These are phyloP conservation scores for Corylus heterophylla DNA, from an alignment of 306 rosid species.

Conservation along the genomic window DNA sequence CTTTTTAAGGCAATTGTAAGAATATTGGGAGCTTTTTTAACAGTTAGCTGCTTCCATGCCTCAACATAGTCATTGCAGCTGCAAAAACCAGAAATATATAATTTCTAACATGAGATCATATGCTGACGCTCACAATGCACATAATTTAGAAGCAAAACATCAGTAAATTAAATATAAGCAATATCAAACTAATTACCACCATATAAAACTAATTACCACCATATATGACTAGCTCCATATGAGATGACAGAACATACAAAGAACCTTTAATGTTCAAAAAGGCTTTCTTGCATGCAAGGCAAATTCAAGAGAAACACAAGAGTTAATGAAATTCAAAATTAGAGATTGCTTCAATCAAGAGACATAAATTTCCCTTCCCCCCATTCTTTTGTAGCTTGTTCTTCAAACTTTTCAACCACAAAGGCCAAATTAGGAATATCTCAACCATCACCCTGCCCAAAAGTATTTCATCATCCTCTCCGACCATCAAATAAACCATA, in stretches of 20 bases:
- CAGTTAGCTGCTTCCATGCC: constrained; percentile 88
- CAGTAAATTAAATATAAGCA: constrained; percentile 3
- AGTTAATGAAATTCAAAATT: not conserved
- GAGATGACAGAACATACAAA: no score
- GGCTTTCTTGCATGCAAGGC: constrained; percentile 1
- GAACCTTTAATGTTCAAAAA: not conserved
- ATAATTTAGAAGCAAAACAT: constrained; percentile 6
- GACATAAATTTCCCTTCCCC: not conserved
- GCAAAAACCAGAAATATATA: constrained; percentile 34
- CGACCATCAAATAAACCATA: not conserved
- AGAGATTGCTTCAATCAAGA: not conserved
- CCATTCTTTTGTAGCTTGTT: not conserved
- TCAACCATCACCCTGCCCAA: not conserved
- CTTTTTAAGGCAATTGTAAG: constrained; percentile 93
- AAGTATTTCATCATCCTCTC: not conserved
- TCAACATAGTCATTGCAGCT: constrained; percentile 98
- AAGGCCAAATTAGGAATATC: not conserved
- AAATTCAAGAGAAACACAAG: not conserved
- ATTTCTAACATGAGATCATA: constrained; percentile 17
- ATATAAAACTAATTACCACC: constrained; percentile 12
- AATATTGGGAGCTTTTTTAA: constrained; percentile 85
- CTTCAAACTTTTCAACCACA: not conserved
- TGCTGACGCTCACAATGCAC: not conserved
- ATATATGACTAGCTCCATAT: no score
- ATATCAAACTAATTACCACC: constrained; percentile 15